Evolutionary conservation across 2,329 filamentous ascomycete species (phyloP).

Genomic region (Cladosporium cucumerinum): DNA sequence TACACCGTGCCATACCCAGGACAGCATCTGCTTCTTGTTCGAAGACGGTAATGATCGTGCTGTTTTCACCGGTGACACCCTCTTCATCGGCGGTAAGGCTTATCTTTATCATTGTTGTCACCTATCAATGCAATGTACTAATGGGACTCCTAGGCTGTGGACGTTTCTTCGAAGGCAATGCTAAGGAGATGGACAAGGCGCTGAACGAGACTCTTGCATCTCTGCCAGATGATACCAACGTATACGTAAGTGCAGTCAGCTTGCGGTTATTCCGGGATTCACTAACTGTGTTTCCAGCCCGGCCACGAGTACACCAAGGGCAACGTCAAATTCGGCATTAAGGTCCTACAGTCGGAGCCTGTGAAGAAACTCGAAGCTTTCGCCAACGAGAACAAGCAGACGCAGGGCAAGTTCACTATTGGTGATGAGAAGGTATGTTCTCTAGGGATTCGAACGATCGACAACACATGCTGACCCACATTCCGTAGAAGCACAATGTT

Average conservation of each 20-base stretch:
- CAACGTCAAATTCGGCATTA: conserved; percentile 84
- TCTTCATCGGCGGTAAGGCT: conserved; percentile 87
- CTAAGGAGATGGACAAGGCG: conserved; percentile 87
- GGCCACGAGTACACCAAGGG: conserved; percentile 98
- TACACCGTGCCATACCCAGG: conserved; percentile 96
- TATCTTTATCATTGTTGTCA: not conserved
- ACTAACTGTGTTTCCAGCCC: conserved; percentile 52
- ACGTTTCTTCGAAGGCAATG: conserved; percentile 89
- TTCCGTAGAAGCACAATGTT: conserved; percentile 75
- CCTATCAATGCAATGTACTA: not conserved
- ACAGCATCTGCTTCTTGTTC: conserved; percentile 94
- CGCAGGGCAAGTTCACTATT: conserved; percentile 94
- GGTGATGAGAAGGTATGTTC: conserved; percentile 82
- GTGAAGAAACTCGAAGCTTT: conserved; percentile 75
- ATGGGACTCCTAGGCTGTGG: conserved; percentile 66
- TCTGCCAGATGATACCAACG: conserved; percentile 84
- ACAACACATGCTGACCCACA: not conserved
- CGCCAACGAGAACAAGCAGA: conserved; percentile 76
- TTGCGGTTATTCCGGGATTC: not conserved
- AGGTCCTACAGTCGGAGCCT: conserved; percentile 69
- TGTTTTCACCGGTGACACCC: conserved; percentile 93
- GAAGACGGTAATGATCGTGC: conserved; percentile 73
- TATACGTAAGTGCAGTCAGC: conserved; percentile 63
- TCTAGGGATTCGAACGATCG: not conserved
- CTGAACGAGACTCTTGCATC: conserved; percentile 79